Evolutionary conservation across 805 yeast species (phyloP).

Genomic region (Suhomyces pyralidae): DNA sequence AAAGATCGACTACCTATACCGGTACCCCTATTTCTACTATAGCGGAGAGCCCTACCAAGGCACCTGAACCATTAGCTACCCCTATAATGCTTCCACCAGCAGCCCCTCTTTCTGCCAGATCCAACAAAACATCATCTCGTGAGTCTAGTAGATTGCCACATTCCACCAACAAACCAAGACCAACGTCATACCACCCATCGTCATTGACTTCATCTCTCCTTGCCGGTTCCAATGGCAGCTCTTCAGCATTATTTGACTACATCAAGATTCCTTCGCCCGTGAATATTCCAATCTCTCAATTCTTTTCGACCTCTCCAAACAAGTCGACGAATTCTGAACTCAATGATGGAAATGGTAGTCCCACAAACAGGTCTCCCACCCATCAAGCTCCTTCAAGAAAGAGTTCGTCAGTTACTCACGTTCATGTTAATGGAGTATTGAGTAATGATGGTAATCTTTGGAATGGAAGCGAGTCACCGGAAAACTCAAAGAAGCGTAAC

Average conservation of each 20-base stretch:
- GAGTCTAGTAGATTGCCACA: conserved; percentile 41
- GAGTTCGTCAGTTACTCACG: conserved; percentile 41
- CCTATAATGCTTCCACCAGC: conserved; percentile 8
- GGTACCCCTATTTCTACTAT: conserved; percentile 45
- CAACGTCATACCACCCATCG: conserved; percentile 80
- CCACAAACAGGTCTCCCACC: conserved; percentile 8
- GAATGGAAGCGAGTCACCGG: conserved; percentile 11
- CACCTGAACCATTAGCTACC: conserved; percentile 15
- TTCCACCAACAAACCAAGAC: conserved; percentile 62
- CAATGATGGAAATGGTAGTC: conserved; percentile 8
- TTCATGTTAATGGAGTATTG: conserved; percentile 44
- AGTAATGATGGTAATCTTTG: conserved; percentile 16
- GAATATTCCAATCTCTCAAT: conserved; percentile 30
- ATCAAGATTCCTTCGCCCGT: conserved; percentile 34
- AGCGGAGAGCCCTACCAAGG: conserved; percentile 40
- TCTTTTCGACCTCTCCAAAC: conserved; percentile 39
- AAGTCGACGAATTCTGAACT: conserved; percentile 23
- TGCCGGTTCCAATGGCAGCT: conserved; percentile 9
- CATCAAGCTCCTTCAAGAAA: conserved; percentile 22
- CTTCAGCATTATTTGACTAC: conserved; percentile 28
- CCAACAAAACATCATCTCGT: conserved; percentile 12
- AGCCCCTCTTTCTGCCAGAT: conserved; percentile 10
- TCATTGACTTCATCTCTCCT: conserved; percentile 35
- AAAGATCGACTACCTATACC: conserved; percentile 28
- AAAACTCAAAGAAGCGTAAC: conserved; percentile 29